Evolutionary conservation across 768 basidiomycete genomes (phyloP), one percentile per base, ranked within the genome.

Genomic region (Xerocomus spinulosus): DNA sequence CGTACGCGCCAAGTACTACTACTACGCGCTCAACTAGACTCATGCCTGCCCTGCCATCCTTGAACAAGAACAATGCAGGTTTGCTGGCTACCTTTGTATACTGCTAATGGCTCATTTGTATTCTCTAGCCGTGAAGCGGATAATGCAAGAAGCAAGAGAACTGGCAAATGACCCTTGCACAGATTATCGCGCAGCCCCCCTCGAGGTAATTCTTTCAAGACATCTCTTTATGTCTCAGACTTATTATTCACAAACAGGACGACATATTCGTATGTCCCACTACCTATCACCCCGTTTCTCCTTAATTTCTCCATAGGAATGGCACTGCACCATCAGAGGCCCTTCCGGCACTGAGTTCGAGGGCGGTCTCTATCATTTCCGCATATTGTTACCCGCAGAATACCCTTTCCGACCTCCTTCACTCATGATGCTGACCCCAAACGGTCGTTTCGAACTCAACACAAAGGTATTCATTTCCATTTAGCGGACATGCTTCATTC

Each of bases 241-340:
- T 61, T 51, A 61, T 20, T 39, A 28, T 17, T 26, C 43, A 42
- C 32, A 42, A n/a, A 28, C 57, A 90, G 86, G 87, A 92, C 56
- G 88, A 93, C 65, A 91, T 93, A 54, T 93, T 93, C 61, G 91
- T 90, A 66, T 64, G 87, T 51, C 32, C 14, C 33, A 34, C 26
- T 39, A 17, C 34, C 40, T 41, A 26, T 42, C 46, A 5, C 39
- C 32, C 50, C 42, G 46, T 56, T 50, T 56, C 44, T 54, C 55
- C 53, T 62, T 63, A 17, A 53, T 56, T 37, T 50, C 34, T 26
- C 44, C 42, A 18, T 10, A 85, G 74, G 81, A 94, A 75, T 98
- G 95, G 95, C 94, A 97, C 63, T 96, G 92, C 63, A 97, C 95
- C n/a, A 76, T 98, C 45, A 83, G 92, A 51, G 95, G 94, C 2